These are phyloP conservation scores for Venturia effusa DNA, from an alignment of 2,329 filamentous ascomycete genomes.

Conservation along the genomic window DNA sequence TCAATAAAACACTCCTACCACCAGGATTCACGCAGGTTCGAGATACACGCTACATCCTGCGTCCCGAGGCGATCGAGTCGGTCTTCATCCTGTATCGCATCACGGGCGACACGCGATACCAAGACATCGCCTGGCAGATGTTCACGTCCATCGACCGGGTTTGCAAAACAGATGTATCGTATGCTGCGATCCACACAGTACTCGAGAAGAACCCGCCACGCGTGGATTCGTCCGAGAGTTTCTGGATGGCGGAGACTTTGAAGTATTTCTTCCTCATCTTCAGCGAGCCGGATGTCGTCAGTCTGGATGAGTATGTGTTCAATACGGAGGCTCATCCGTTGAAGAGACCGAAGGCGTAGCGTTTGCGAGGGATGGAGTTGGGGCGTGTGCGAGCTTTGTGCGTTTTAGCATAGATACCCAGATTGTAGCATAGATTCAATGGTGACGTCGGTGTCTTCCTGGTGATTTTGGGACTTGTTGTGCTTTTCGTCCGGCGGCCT, in stretches of 20 bases:
- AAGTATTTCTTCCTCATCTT: constrained; percentile 89
- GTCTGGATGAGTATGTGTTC: constrained; percentile 57
- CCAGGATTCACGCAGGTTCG: constrained; percentile 33
- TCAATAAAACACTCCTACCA: constrained; percentile 21
- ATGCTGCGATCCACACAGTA: constrained; percentile 34
- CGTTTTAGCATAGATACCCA: not conserved
- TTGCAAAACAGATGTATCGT: constrained; percentile 34
- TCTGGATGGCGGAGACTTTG: constrained; percentile 82
- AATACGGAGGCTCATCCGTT: constrained; percentile 47
- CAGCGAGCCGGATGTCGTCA: constrained; percentile 53
- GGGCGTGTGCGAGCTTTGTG: not conserved
- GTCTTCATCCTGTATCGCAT: constrained; percentile 51
- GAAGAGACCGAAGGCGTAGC: constrained; percentile 21
- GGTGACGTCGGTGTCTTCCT: not conserved
- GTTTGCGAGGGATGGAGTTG: not conserved
- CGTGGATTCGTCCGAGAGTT: constrained; percentile 48
- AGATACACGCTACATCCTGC: constrained; percentile 36
- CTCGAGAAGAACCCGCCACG: constrained; percentile 24
- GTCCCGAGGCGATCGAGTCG: constrained; percentile 50
- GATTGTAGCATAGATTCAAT: not conserved
- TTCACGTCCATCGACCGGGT: constrained; percentile 33
- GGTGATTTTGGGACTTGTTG: not conserved
- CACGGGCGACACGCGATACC: constrained; percentile 40
- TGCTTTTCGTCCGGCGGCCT: not conserved
- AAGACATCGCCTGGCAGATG: constrained; percentile 39